phyloP scores from a whole-genome alignment of 2,329 filamentous ascomycete species.

The Phyllosticta capitalensis region DNA sequence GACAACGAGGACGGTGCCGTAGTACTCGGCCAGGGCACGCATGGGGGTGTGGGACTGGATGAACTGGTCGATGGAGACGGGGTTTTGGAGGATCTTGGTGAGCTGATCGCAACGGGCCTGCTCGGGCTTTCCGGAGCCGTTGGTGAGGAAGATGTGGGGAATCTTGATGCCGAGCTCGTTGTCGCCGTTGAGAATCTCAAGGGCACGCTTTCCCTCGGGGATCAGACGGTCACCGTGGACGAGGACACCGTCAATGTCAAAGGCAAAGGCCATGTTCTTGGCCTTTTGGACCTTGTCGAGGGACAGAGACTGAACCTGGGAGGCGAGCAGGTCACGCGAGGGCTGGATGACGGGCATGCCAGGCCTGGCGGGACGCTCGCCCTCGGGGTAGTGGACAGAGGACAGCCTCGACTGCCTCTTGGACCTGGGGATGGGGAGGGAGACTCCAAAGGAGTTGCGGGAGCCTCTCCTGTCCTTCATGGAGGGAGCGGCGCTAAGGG shows the following conservation, averaged over 20 bases:
- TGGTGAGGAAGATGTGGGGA: constrained; percentile 64
- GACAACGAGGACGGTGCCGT: constrained; percentile 64
- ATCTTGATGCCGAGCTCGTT: constrained; percentile 74
- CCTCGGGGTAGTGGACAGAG: constrained; percentile 44
- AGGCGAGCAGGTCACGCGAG: constrained; percentile 57
- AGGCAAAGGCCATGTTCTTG: constrained; percentile 75
- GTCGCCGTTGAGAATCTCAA: constrained; percentile 65
- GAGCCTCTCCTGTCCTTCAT: constrained; percentile 59
- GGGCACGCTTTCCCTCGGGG: constrained; percentile 54
- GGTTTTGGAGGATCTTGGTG: constrained; percentile 54
- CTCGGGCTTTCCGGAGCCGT: constrained; percentile 65
- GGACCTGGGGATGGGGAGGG: constrained; percentile 62
- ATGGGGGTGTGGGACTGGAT: constrained; percentile 71
- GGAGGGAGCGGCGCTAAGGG: constrained; percentile 57
- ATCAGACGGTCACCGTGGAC: constrained; percentile 65
- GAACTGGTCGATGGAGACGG: constrained; percentile 62
- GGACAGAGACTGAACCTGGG: constrained; percentile 60
- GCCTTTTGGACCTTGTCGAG: constrained; percentile 56
- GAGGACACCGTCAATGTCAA: constrained; percentile 68
- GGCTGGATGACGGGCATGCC: constrained; percentile 51
- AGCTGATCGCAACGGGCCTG: constrained; percentile 56
- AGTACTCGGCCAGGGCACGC: constrained; percentile 67
- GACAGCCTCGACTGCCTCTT: constrained; percentile 61
- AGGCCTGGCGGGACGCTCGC: constrained; percentile 39
- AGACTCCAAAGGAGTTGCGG: constrained; percentile 65